These are phyloP conservation scores for Exophiala aquamarina DNA, from an alignment of 2,329 filamentous ascomycete genomes.

Conservation along the genomic window DNA sequence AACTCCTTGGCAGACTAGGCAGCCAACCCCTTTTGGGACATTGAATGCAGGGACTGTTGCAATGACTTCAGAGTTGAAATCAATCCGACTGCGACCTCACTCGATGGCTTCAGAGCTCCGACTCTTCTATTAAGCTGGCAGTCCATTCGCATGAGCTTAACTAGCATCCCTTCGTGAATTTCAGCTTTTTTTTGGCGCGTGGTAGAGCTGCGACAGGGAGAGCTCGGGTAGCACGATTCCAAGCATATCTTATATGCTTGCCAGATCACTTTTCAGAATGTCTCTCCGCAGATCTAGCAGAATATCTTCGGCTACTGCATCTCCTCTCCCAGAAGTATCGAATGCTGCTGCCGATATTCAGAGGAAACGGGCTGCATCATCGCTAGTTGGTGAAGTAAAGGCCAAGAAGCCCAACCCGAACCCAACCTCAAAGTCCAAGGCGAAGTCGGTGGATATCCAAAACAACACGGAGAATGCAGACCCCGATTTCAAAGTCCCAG, in stretches of 20 bases:
- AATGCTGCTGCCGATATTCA: not conserved
- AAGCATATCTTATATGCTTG: too few species aligned
- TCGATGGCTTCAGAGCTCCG: too few species aligned
- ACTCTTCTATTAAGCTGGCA: too few species aligned
- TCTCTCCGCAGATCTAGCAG: conserved; percentile 24
- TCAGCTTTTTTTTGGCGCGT: too few species aligned
- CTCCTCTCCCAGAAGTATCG: not conserved
- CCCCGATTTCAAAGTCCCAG: conserved; percentile 24
- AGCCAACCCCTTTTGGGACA: conserved; percentile 4
- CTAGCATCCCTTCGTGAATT: too few species aligned
- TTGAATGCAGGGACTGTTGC: too few species aligned
- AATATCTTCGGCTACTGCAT: conserved; percentile 7
- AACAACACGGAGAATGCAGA: conserved; percentile 9
- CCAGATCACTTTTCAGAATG: conserved; percentile 10
- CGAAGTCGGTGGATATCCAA: not conserved
- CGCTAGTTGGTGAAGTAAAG: conserved; percentile 9
- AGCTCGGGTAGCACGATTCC: too few species aligned
- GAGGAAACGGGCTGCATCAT: conserved; percentile 25
- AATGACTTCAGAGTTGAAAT: too few species aligned
- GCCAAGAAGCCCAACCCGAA: conserved; percentile 22
- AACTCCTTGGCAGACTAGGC: conserved; percentile 15
- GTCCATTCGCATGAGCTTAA: too few species aligned
- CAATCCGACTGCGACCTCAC: too few species aligned
- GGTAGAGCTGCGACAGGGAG: too few species aligned
- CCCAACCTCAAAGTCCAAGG: conserved; percentile 11